Percentiles rank a stretch among this genome's conserved stretches.
Evolutionary conservation across 2,329 filamentous ascomycete species (phyloP).

Genomic region (Biscogniauxia mediterranea): DNA sequence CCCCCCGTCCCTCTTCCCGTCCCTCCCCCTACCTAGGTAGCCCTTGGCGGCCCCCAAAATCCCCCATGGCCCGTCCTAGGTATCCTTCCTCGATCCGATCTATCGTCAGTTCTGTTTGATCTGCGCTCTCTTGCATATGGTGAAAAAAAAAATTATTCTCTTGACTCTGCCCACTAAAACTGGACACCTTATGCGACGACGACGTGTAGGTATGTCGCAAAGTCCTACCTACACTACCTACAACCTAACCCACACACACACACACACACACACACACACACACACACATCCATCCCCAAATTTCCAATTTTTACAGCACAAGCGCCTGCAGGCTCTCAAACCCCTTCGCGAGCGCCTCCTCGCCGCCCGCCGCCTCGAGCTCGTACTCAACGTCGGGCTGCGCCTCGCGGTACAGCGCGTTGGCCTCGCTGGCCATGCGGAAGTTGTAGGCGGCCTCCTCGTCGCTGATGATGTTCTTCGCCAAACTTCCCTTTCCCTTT

Average conservation of each 20-base stretch:
- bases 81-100: background rate
- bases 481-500: no score
- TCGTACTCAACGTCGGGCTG: constrained; percentile 36
- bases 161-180: no score
- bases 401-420: constrained; percentile 34
- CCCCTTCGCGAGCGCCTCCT: constrained; percentile 31
- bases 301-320: constrained; percentile 10
- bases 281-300: no score
- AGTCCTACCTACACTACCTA: no score
- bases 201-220: no score
- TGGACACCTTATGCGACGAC: background rate
- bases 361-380: constrained; percentile 31
- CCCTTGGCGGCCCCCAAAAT: background rate
- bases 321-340: constrained; percentile 26
- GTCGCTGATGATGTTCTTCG: constrained; percentile 42
- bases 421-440: constrained; percentile 34
- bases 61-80: no score
- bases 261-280: no score
- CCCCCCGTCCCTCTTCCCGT: background rate
- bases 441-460: constrained; percentile 43
- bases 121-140: background rate
- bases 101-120: background rate
- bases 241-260: no score
- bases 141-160: no score
- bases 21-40: no score